Percentiles rank a stretch among this genome's conserved stretches.
These are phyloP conservation scores for Heterobasidion occidentale DNA, from an alignment of 1,284 basidiomycete species.

Conservation along the genomic window DNA sequence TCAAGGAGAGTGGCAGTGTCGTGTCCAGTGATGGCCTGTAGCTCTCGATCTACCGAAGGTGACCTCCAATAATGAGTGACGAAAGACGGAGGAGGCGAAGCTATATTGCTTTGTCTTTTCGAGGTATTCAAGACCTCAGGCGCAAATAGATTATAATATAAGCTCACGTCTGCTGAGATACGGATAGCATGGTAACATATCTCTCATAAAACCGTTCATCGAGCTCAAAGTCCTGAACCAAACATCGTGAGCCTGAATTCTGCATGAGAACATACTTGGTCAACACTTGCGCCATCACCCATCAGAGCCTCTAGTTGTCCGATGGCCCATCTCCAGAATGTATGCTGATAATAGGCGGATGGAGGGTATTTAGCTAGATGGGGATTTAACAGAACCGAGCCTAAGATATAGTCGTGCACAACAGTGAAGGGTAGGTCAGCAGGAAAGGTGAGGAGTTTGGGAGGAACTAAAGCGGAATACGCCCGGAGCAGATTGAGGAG, in stretches of 20 bases:
- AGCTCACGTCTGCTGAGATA: conserved; percentile 5
- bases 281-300: conserved; percentile 30
- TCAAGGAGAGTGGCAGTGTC: conserved; percentile 51
- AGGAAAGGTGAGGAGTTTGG: conserved; percentile 33
- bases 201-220: conserved; percentile 55
- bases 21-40: conserved; percentile 6
- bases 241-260: conserved; percentile 5
- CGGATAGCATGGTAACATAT: conserved; percentile 16
- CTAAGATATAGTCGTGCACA: conserved; percentile 47
- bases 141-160: not conserved
- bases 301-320: conserved; percentile 38
- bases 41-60: not conserved
- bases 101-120: not conserved
- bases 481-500: conserved; percentile 38
- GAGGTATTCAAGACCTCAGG: not conserved
- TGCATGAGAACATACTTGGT: not conserved
- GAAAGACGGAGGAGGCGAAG: conserved; percentile 42
- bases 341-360: conserved; percentile 47
- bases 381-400: conserved; percentile 36
- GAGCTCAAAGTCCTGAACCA: conserved; percentile 47
- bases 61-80: conserved; percentile 55
- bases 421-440: conserved; percentile 20
- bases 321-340: conserved; percentile 69
- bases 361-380: conserved; percentile 55
- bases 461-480: conserved; percentile 47